Evolutionary conservation across 2,329 filamentous ascomycete species (phyloP).

Genomic region (Monosporascus cannonballus): DNA sequence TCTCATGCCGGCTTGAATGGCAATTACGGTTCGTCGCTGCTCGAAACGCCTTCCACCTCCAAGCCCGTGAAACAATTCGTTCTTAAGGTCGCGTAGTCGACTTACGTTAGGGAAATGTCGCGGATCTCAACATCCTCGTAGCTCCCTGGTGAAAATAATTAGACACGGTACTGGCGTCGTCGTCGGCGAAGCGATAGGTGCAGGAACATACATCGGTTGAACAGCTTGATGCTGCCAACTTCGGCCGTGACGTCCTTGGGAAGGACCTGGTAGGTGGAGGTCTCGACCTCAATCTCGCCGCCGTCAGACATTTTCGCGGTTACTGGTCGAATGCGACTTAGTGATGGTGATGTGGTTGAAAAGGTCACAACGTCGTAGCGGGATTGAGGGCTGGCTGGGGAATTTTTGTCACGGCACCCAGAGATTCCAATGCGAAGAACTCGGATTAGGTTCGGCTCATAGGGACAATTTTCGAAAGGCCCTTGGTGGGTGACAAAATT

Average conservation of each 20-base stretch:
- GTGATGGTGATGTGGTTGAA: slow-evolving; percentile 6
- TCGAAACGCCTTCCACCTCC: slow-evolving; percentile 3
- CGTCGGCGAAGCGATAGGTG: slow-evolving; percentile 10
- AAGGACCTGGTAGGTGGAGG: slow-evolving; percentile 57
- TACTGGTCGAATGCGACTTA: slow-evolving; percentile 10
- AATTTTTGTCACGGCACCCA: background rate
- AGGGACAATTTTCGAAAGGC: background rate
- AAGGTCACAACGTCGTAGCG: background rate
- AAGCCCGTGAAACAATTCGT: slow-evolving; percentile 1
- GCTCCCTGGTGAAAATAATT: slow-evolving; percentile 33
- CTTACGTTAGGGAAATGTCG: slow-evolving; percentile 99
- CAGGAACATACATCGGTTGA: slow-evolving; percentile 49
- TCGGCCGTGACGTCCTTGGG: slow-evolving; percentile 73
- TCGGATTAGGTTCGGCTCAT: background rate
- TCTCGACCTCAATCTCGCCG: slow-evolving; percentile 75
- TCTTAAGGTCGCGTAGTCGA: slow-evolving; percentile 22
- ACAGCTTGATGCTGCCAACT: slow-evolving; percentile 75
- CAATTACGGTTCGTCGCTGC: slow-evolving; percentile 9
- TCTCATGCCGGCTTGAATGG: background rate
- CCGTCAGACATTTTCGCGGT: slow-evolving; percentile 65
- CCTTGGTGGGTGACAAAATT: background rate
- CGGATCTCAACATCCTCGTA: slow-evolving; percentile 99
- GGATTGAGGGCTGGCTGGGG: background rate
- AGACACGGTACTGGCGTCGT: slow-evolving; percentile 18
- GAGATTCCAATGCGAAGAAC: background rate